phyloP scores from a whole-genome alignment of 805 yeast species.

The Myxozyma melibiosi region DNA sequence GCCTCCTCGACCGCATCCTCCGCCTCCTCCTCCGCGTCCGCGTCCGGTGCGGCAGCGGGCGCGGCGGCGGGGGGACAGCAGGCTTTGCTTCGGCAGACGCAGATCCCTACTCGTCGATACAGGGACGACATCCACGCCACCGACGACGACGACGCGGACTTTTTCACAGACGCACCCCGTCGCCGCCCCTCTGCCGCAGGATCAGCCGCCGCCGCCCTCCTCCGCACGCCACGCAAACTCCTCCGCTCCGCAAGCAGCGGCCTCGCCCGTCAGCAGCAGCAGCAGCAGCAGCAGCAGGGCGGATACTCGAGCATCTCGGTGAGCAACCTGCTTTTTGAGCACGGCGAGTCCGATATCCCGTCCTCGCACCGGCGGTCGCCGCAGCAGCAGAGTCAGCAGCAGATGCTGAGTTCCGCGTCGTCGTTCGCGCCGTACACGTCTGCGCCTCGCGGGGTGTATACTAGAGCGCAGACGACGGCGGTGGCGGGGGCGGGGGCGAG shows the following conservation, averaged over 20 bases:
- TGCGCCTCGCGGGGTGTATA: neutral
- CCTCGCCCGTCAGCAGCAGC: neutral
- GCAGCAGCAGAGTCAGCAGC: slow-evolving; percentile 27
- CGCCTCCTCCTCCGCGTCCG: neutral
- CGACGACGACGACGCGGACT: too few species aligned
- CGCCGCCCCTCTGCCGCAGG: slow-evolving; percentile 2
- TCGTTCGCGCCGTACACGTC: slow-evolving; percentile 13
- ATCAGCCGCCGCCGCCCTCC: slow-evolving; percentile 8
- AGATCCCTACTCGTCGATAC: neutral
- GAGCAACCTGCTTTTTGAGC: slow-evolving; percentile 70
- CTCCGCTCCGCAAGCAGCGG: slow-evolving; percentile 9
- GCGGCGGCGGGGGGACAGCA: neutral
- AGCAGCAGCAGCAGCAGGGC: slow-evolving; percentile 2
- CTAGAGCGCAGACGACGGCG: too few species aligned
- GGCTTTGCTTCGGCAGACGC: neutral
- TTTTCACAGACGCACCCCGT: neutral
- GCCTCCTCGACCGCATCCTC: too few species aligned
- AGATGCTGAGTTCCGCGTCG: neutral
- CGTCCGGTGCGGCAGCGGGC: neutral
- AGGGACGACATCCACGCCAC: neutral
- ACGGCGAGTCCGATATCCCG: slow-evolving; percentile 75
- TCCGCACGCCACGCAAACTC: slow-evolving; percentile 11
- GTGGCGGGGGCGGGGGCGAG: neutral
- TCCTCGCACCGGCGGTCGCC: slow-evolving; percentile 61
- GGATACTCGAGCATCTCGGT: slow-evolving; percentile 77